These are phyloP conservation scores for Hirsutella rhossiliensis DNA, from an alignment of 2,329 filamentous ascomycete species.

Conservation along the genomic window DNA sequence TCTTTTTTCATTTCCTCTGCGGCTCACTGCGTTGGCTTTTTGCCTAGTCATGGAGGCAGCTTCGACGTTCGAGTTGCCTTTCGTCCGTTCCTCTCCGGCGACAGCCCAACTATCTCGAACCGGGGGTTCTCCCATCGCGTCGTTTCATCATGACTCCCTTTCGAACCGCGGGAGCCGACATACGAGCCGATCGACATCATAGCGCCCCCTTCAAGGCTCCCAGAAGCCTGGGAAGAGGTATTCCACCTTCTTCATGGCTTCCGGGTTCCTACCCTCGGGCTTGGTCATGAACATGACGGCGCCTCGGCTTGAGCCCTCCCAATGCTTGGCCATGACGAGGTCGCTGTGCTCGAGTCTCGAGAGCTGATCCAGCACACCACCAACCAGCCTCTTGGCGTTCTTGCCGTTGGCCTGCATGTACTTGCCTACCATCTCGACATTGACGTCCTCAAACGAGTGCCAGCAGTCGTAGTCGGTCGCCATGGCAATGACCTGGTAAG, in stretches of 20 bases:
- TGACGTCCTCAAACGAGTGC: slow-evolving; percentile 73
- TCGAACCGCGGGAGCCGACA: no score
- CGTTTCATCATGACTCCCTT: no score
- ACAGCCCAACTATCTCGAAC: no score
- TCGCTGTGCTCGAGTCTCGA: slow-evolving; percentile 65
- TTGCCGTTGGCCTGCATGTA: slow-evolving; percentile 89
- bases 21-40: no score
- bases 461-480: slow-evolving; percentile 99
- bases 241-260: slow-evolving; percentile 67
- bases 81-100: no score
- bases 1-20: no score
- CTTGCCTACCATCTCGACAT: slow-evolving; percentile 92
- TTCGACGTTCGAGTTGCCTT: no score
- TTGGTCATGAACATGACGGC: slow-evolving; percentile 76
- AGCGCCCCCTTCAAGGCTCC: slow-evolving; percentile 17
- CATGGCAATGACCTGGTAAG: slow-evolving; percentile 99
- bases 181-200: no score
- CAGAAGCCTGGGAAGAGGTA: slow-evolving; percentile 84
- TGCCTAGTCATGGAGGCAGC: no score
- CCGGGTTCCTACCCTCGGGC: slow-evolving; percentile 56
- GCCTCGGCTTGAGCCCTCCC: slow-evolving; percentile 63
- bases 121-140: no score
- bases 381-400: slow-evolving; percentile 78
- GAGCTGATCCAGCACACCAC: slow-evolving; percentile 77
- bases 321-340: slow-evolving; percentile 68